Evolutionary conservation across 768 basidiomycete species (phyloP).

Genomic region (Tylopilus subfusipes): DNA sequence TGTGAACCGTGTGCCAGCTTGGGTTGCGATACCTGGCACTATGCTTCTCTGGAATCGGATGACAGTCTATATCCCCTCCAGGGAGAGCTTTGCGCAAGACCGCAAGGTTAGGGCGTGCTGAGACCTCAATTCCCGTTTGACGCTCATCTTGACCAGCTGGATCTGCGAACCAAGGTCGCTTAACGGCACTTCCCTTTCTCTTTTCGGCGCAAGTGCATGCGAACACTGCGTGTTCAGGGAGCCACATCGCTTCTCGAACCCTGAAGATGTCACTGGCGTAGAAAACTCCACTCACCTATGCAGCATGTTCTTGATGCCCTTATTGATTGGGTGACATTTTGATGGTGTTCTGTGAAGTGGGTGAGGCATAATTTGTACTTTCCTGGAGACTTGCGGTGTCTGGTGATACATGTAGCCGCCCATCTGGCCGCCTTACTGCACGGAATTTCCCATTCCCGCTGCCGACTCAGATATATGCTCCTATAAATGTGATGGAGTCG

Average conservation of each 20-base stretch:
- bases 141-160: slow-evolving; percentile 9
- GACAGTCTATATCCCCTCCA: slow-evolving; percentile 16
- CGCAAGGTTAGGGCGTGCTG: slow-evolving; percentile 17
- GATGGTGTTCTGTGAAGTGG: slow-evolving; percentile 2
- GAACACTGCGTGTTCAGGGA: slow-evolving; percentile 16
- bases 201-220: slow-evolving; percentile 7
- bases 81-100: background rate
- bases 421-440: background rate
- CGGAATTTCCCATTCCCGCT: background rate
- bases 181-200: slow-evolving; percentile 5
- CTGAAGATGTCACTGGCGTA: slow-evolving; percentile 8
- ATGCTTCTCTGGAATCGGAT: background rate
- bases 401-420: slow-evolving; percentile 15
- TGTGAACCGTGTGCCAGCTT: background rate
- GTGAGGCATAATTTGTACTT: background rate
- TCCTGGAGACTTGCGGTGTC: background rate
- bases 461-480: background rate
- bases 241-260: slow-evolving; percentile 7
- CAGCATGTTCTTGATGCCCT: slow-evolving; percentile 12
- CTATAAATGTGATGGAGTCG: slow-evolving; percentile 17
- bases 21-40: slow-evolving; percentile 4
- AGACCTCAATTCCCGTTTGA: background rate
- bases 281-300: slow-evolving; percentile 10
- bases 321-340: slow-evolving; percentile 13
- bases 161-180: background rate